Evolutionary conservation across 139 green algal genomes (phyloP).

Genomic region (Chlamydomonas sphaeroides): DNA sequence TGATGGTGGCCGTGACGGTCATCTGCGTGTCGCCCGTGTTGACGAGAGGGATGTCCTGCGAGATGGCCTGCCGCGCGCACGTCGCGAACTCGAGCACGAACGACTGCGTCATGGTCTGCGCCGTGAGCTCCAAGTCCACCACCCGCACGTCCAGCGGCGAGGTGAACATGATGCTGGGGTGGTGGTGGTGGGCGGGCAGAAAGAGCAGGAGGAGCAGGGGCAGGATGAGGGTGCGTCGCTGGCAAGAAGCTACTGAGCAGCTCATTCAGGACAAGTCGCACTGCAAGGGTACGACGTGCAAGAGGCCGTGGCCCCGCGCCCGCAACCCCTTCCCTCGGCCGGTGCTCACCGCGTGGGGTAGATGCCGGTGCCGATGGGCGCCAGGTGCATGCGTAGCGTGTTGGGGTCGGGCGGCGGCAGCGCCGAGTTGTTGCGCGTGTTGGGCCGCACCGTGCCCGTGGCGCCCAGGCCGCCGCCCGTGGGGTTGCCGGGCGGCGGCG

Average conservation of each 20-base stretch:
- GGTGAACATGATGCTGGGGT: conserved; percentile 73
- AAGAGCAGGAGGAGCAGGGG: too few relatives aligned
- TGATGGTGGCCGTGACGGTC: conserved; percentile 52
- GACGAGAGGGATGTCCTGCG: conserved; percentile 74
- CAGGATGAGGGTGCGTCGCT: too few relatives aligned
- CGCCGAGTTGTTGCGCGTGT: conserved; percentile 1
- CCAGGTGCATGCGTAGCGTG: conserved; percentile 60
- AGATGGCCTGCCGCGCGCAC: conserved; percentile 58
- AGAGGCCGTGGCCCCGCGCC: too few relatives aligned
- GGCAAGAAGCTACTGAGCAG: too few relatives aligned
- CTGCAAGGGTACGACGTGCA: too few relatives aligned
- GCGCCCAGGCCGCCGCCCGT: neutral
- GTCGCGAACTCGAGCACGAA: conserved; percentile 70
- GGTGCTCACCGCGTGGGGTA: conserved; percentile 76
- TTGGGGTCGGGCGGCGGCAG: conserved; percentile 39
- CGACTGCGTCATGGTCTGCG: conserved; percentile 56
- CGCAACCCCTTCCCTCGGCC: too few relatives aligned
- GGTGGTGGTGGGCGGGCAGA: too few relatives aligned
- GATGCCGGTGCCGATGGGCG: conserved; percentile 60
- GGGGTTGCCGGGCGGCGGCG: neutral
- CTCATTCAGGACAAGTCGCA: too few relatives aligned
- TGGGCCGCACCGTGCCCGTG: neutral
- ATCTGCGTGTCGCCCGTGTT: conserved; percentile 68
- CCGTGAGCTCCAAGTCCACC: conserved; percentile 73
- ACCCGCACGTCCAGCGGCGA: conserved; percentile 70